Percentiles rank a stretch among this genome's conserved stretches.
Conservation (phyloP, 345 rosid species). For the Passiflora organensis region DNA sequence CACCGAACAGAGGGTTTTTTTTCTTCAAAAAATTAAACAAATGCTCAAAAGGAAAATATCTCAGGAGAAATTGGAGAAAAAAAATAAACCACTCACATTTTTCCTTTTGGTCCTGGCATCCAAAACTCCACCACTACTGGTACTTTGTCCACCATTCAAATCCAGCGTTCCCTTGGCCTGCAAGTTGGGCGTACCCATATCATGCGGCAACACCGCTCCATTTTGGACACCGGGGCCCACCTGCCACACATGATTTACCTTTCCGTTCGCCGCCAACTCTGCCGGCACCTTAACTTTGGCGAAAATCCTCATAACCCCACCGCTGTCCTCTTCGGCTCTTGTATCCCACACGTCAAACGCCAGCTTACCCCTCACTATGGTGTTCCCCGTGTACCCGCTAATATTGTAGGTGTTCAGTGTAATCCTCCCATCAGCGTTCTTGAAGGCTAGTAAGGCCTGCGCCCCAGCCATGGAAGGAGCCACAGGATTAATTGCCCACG, state of each 20-base stretch:
- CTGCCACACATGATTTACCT: slow-evolving; percentile 82
- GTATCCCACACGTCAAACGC: slow-evolving; percentile 53
- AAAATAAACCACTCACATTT: slow-evolving; percentile 40
- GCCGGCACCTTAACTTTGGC: slow-evolving; percentile 55
- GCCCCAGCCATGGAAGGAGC: slow-evolving; percentile 16
- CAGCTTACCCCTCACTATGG: slow-evolving; percentile 33
- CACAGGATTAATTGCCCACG: slow-evolving; percentile 26
- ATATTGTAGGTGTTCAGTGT: slow-evolving; percentile 46
- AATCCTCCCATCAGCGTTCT: slow-evolving; percentile 9
- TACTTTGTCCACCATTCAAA: slow-evolving; percentile 17
- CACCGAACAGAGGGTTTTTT: no score
- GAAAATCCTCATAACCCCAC: slow-evolving; percentile 36
- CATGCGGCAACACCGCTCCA: slow-evolving; percentile 35
- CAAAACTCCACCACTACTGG: slow-evolving; percentile 4
- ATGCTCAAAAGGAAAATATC: no score
- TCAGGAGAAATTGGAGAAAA: neutral
- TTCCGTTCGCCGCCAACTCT: slow-evolving; percentile 27
- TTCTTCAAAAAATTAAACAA: neutral
- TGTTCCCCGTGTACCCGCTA: slow-evolving; percentile 15
- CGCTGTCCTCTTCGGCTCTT: slow-evolving; percentile 39
- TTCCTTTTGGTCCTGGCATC: slow-evolving; percentile 37
- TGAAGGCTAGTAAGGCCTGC: slow-evolving; percentile 21
- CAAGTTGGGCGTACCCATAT: slow-evolving; percentile 16
- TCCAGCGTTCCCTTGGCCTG: slow-evolving; percentile 19
- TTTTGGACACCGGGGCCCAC: slow-evolving; percentile 38